Evolutionary conservation across 2,329 filamentous ascomycete genomes (phyloP).

Genomic region (Curvularia hawaiiensis): DNA sequence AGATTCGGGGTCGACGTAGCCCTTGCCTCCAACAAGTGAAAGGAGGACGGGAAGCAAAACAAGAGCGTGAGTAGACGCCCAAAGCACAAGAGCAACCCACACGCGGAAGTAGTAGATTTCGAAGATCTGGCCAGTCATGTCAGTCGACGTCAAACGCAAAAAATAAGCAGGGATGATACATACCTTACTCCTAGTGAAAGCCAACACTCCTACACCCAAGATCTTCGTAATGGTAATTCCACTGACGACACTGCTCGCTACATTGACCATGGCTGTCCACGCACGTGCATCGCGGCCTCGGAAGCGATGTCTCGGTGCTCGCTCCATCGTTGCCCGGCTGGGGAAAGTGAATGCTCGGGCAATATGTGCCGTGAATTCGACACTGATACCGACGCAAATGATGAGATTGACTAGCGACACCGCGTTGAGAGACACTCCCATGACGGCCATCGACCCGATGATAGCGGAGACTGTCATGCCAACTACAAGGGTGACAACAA

Average conservation of each 20-base stretch:
- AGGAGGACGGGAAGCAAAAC: conserved; percentile 90
- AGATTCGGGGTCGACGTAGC: conserved; percentile 85
- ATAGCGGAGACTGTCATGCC: conserved; percentile 94
- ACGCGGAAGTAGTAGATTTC: conserved; percentile 99
- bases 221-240: conserved; percentile 97
- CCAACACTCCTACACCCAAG: conserved; percentile 86
- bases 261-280: conserved; percentile 93
- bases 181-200: conserved; percentile 87
- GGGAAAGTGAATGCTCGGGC: conserved; percentile 97
- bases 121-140: conserved; percentile 67
- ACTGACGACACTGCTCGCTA: conserved; percentile 91
- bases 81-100: conserved; percentile 89
- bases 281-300: conserved; percentile 82
- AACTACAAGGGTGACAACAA: conserved; percentile 84
- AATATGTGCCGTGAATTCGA: conserved; percentile 98
- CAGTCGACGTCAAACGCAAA: not conserved
- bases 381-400: conserved; percentile 94
- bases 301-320: conserved; percentile 73
- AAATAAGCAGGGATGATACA: conserved; percentile 3
- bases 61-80: conserved; percentile 86
- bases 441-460: conserved; percentile 90
- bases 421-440: conserved; percentile 88
- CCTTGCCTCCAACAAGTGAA: conserved; percentile 79
- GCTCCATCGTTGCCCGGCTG: conserved; percentile 78
- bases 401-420: conserved; percentile 95